Evolutionary conservation across 2,329 filamentous ascomycete genomes (phyloP), one percentile per base, ranked within the genome.

Genomic region (Exophiala sideris): DNA sequence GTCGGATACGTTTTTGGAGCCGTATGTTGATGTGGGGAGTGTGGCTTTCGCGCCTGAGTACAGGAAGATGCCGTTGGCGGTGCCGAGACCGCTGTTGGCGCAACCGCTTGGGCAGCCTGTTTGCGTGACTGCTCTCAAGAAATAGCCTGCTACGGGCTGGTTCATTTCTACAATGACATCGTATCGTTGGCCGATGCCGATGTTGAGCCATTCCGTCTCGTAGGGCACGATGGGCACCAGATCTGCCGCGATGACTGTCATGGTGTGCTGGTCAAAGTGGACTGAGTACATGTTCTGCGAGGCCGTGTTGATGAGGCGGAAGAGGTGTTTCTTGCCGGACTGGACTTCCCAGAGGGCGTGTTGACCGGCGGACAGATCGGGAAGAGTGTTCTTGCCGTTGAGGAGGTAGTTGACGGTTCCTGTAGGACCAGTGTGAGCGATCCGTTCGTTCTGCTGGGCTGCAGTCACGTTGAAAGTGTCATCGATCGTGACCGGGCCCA

Each of bases 171-270:
- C 69, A 20, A 80, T 1, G 66, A 74, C 62, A 48, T 73, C 71
- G 56, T 73, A 73, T 7, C 71, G 67, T 60, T 73, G 71, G 64
- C 76, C 76, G 58, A 78, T 76, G 5, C 68, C 71, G 42, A 80
- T 63, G 21, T 70, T 69, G 3, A 83, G 46, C 16, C 68, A 70
- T 0, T 73, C 71, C 0, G 81, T 76, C 0, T 68, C 67, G 56
- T 79, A 86, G 0, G 83, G 82, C 20, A 72, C 62, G 20, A 86
- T 73, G 2, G 82, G 80, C 0, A 85, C 79, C 12, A 57, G 59
- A 44, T 62, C 84, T n/a, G 68, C 71, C 0, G 76, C 73, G 36
- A 86, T 82, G 34, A 86, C 81, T 0, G 72, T 78, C 60, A 86
- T 65, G 0, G 64, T 75, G 65, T 86, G 83, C 47, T 78, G 76